A percentile compares a stretch with the other conserved stretches of the same genome.
phyloP scores from a whole-genome alignment of 2,329 filamentous ascomycete genomes.

The Malbranchea cinnamomea region DNA sequence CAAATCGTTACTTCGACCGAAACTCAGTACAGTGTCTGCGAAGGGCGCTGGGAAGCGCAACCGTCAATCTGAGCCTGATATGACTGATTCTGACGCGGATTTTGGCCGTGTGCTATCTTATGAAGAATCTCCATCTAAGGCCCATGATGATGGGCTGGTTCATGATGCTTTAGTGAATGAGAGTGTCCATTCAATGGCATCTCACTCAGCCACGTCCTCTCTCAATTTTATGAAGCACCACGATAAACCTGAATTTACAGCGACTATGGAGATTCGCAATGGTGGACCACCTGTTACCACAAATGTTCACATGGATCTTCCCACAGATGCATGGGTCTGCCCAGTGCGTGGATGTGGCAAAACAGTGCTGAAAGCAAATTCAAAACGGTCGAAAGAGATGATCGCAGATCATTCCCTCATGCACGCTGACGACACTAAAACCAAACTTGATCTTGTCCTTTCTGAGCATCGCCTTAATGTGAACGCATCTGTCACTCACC shows the following conservation, averaged over 20 bases:
- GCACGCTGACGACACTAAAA: constrained; percentile 22
- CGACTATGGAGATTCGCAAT: constrained; percentile 1
- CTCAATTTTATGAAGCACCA: constrained; percentile 5
- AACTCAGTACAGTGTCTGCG: constrained; percentile 22
- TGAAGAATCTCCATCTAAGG: constrained; percentile 21
- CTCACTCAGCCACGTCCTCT: constrained; percentile 13
- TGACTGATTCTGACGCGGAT: constrained; percentile 17
- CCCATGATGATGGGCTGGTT: constrained; percentile 19
- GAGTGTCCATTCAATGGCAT: constrained; percentile 18
- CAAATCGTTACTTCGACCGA: constrained; percentile 32
- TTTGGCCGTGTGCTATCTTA: constrained; percentile 17
- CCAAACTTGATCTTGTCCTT: constrained; percentile 22
- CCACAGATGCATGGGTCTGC: constrained; percentile 21
- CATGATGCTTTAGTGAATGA: constrained; percentile 19
- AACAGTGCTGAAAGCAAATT: constrained; percentile 18
- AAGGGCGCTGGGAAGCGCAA: constrained; percentile 29
- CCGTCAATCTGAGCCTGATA: constrained; percentile 15
- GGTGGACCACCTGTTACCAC: background rate
- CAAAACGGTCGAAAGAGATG: constrained; percentile 19
- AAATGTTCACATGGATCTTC: constrained; percentile 7
- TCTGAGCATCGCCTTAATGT: constrained; percentile 22
- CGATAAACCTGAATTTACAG: constrained; percentile 8
- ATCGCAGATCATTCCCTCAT: constrained; percentile 20
- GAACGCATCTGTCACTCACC: constrained; percentile 18
- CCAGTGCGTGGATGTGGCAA: constrained; percentile 20